These are phyloP conservation scores for Bullera alba DNA, from an alignment of 768 basidiomycete species.

Conservation along the genomic window DNA sequence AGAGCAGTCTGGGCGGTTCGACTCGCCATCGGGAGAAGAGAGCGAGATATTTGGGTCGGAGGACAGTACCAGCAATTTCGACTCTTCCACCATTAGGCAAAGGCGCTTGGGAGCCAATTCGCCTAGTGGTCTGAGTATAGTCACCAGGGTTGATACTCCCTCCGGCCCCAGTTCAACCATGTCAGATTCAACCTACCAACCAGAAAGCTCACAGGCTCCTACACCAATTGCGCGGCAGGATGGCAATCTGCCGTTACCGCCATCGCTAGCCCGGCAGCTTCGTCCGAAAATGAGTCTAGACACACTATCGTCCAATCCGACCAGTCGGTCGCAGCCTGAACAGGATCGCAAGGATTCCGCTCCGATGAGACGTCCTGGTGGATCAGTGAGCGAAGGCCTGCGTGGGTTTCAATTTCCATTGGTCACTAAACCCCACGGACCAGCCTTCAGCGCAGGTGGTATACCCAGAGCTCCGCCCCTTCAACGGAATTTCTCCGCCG, in stretches of 20 bases:
- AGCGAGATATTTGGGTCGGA: slow-evolving; percentile 6
- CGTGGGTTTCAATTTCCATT: slow-evolving; percentile 40
- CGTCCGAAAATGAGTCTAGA: slow-evolving; percentile 21
- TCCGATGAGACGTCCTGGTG: slow-evolving; percentile 14
- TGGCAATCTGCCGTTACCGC: slow-evolving; percentile 6
- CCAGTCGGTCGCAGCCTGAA: slow-evolving; percentile 17
- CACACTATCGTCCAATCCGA: slow-evolving; percentile 22
- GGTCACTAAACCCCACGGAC: slow-evolving; percentile 10
- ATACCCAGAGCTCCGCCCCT: slow-evolving; percentile 10
- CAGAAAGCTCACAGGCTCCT: slow-evolving; percentile 1
- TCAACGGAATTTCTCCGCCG: slow-evolving; percentile 29
- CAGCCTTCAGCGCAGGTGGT: not conserved
- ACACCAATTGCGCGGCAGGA: not conserved
- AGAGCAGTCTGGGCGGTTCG: slow-evolving; percentile 20
- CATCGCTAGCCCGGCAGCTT: slow-evolving; percentile 1
- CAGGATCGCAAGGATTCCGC: slow-evolving; percentile 4
- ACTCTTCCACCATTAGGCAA: slow-evolving; percentile 19
- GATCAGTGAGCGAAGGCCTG: slow-evolving; percentile 31
- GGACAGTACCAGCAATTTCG: not conserved
- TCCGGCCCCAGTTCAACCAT: not conserved
- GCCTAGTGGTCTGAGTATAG: not conserved
- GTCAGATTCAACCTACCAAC: not conserved
- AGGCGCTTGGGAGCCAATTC: not conserved
- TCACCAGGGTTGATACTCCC: not conserved
- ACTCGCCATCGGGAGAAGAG: slow-evolving; percentile 18